These are phyloP conservation scores for Hanseniaspora thailandica DNA, from an alignment of 805 yeast genomes.

Conservation along the genomic window DNA sequence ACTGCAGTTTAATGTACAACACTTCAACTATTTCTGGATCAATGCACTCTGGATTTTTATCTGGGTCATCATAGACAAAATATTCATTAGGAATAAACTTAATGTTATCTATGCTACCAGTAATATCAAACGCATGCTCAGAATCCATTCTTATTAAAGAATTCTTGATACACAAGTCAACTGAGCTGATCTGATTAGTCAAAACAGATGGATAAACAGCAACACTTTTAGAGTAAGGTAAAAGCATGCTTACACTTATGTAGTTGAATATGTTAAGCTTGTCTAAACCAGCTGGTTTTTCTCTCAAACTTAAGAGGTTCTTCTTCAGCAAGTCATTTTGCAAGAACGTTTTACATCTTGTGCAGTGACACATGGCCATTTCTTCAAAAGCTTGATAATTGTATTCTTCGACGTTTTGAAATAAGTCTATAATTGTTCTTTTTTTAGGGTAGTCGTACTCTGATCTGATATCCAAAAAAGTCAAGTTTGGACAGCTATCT, in stretches of 20 bases:
- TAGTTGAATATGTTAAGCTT: constrained; percentile 31
- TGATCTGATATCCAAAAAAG: constrained; percentile 32
- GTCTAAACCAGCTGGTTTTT: constrained; percentile 24
- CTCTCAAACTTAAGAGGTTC: constrained; percentile 24
- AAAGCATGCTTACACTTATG: constrained; percentile 28
- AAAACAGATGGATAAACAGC: constrained; percentile 35
- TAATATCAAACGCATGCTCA: constrained; percentile 7
- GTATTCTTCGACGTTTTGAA: constrained; percentile 17
- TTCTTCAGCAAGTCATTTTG: constrained; percentile 28
- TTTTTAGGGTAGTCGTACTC: constrained; percentile 17
- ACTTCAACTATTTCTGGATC: constrained; percentile 2
- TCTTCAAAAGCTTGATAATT: constrained; percentile 1
- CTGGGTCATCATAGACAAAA: constrained; percentile 1
- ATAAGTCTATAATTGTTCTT: constrained; percentile 23
- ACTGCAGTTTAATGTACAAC: constrained; percentile 6
- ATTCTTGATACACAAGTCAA: constrained; percentile 12
- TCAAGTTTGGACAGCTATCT: constrained; percentile 27
- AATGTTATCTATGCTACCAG: constrained; percentile 8
- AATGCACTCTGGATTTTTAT: not conserved
- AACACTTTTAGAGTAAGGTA: constrained; percentile 36
- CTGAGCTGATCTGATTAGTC: constrained; percentile 20
- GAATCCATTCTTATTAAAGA: constrained; percentile 10
- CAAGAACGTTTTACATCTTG: constrained; percentile 24
- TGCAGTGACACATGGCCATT: constrained; percentile 23
- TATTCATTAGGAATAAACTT: constrained; percentile 8